Evolutionary conservation across 2,329 filamentous ascomycete species (phyloP).

Genomic region (Talaromyces sp.): DNA sequence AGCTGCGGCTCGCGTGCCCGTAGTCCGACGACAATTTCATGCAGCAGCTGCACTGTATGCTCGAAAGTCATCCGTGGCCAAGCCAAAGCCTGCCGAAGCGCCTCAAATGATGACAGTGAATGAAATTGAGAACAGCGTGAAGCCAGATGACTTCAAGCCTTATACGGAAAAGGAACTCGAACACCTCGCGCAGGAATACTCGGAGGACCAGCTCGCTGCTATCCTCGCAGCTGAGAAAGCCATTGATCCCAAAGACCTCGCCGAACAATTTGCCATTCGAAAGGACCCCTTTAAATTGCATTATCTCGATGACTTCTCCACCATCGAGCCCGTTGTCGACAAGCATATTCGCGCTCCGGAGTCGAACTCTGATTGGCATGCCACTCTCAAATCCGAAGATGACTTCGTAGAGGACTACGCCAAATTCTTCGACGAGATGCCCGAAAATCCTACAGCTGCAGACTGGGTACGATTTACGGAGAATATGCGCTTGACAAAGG

Average conservation of each 20-base stretch:
- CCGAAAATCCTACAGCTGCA: slow-evolving; percentile 47
- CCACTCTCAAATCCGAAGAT: slow-evolving; percentile 60
- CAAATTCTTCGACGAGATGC: slow-evolving; percentile 47
- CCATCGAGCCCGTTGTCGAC: slow-evolving; percentile 74
- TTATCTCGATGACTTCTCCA: slow-evolving; percentile 80
- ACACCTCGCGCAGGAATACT: slow-evolving; percentile 65
- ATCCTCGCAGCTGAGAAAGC: slow-evolving; percentile 76
- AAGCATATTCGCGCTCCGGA: slow-evolving; percentile 54
- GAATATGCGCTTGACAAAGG: slow-evolving; percentile 49
- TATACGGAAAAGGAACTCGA: slow-evolving; percentile 67
- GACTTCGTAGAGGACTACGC: slow-evolving; percentile 61
- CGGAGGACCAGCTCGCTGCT: slow-evolving; percentile 74
- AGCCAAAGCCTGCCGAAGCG: neutral
- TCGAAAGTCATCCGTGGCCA: slow-evolving; percentile 38
- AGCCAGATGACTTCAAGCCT: slow-evolving; percentile 43
- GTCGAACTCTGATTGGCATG: slow-evolving; percentile 54
- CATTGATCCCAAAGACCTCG: slow-evolving; percentile 70
- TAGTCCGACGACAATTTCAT: slow-evolving; percentile 48
- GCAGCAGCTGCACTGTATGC: slow-evolving; percentile 39
- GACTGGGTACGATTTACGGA: slow-evolving; percentile 45
- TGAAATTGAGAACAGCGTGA: slow-evolving; percentile 27
- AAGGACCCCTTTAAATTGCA: slow-evolving; percentile 68
- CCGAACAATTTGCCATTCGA: slow-evolving; percentile 68
- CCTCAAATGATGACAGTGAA: neutral
- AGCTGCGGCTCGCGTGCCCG: slow-evolving; percentile 38